Percentiles rank a stretch among this genome's conserved stretches.
phyloP scores from a whole-genome alignment of 352 stramenopile genomes.

The Phytophthora tubulina region DNA sequence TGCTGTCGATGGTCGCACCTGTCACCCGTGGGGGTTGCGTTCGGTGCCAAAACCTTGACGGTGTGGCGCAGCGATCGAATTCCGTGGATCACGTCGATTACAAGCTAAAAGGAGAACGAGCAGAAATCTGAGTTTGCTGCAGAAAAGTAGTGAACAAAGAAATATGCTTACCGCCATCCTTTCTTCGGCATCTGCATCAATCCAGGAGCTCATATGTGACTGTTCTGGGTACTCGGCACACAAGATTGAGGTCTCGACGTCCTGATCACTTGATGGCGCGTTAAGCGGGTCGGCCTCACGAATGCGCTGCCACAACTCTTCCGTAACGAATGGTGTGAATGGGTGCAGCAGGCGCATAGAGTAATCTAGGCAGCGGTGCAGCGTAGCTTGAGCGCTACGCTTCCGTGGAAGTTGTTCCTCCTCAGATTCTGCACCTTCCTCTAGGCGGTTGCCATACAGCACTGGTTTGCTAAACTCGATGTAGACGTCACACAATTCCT shows the following conservation, averaged over 20 bases:
- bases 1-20: constrained; percentile 28
- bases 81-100: constrained; percentile 92
- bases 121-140: not conserved
- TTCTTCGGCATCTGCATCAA: constrained; percentile 84
- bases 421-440: constrained; percentile 32
- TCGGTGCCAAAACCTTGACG: constrained; percentile 75
- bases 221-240: constrained; percentile 88
- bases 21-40: constrained; percentile 35
- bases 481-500: constrained; percentile 91
- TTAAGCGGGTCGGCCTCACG: constrained; percentile 54
- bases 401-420: constrained; percentile 61
- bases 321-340: constrained; percentile 99
- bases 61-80: constrained; percentile 93
- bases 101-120: constrained; percentile 47
- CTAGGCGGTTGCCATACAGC: constrained; percentile 77
- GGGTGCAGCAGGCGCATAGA: constrained; percentile 98
- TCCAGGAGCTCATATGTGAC: constrained; percentile 78
- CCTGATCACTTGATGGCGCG: constrained; percentile 17
- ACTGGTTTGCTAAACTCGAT: constrained; percentile 90
- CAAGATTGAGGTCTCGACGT: constrained; percentile 64
- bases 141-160: not conserved
- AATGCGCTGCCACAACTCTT: constrained; percentile 97
- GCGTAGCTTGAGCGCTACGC: constrained; percentile 91
- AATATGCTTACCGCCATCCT: constrained; percentile 81
- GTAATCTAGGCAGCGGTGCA: constrained; percentile 96